Percentiles rank a stretch among this genome's conserved stretches.
phyloP scores from a whole-genome alignment of 805 yeast genomes.

The Lipomyces orientalis region DNA sequence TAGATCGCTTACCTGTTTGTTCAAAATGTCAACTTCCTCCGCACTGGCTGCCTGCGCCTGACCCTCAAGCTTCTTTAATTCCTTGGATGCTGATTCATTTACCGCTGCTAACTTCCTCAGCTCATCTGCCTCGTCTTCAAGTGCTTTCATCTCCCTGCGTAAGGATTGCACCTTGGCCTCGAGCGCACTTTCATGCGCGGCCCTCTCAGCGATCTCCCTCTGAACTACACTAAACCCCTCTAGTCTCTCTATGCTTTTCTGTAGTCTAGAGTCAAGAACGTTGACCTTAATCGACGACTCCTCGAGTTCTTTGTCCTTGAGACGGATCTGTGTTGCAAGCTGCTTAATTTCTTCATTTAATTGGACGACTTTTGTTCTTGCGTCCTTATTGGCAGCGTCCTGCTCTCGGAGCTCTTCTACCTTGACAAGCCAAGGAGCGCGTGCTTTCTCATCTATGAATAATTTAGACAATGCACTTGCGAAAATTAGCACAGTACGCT shows the following conservation, averaged over 20 bases:
- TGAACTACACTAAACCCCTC: conserved; percentile 36
- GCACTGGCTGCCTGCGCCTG: conserved; percentile 15
- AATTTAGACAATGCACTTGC: background rate
- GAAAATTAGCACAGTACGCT: background rate
- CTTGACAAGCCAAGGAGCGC: conserved; percentile 40
- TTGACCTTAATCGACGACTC: conserved; percentile 40
- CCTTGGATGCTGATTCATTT: conserved; percentile 12
- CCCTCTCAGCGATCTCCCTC: conserved; percentile 27
- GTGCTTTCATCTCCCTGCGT: conserved; percentile 10
- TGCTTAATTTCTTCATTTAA: conserved; percentile 36
- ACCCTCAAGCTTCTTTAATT: conserved; percentile 18
- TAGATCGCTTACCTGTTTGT: conserved; percentile 17
- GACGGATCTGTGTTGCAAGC: conserved; percentile 33
- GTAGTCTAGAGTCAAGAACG: conserved; percentile 36
- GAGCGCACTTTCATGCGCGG: conserved; percentile 13
- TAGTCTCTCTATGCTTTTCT: conserved; percentile 27
- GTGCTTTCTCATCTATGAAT: conserved; percentile 1
- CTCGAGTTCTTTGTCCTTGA: conserved; percentile 40
- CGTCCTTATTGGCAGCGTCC: conserved; percentile 19
- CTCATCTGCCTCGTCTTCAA: conserved; percentile 15
- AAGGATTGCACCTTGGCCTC: conserved; percentile 8
- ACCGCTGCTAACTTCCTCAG: conserved; percentile 5
- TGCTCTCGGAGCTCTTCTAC: conserved; percentile 29
- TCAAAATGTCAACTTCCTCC: conserved; percentile 22
- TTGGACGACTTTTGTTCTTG: conserved; percentile 30